These are phyloP conservation scores for Mallotus nudiflorus DNA, from an alignment of 345 rosid species.

Conservation along the genomic window DNA sequence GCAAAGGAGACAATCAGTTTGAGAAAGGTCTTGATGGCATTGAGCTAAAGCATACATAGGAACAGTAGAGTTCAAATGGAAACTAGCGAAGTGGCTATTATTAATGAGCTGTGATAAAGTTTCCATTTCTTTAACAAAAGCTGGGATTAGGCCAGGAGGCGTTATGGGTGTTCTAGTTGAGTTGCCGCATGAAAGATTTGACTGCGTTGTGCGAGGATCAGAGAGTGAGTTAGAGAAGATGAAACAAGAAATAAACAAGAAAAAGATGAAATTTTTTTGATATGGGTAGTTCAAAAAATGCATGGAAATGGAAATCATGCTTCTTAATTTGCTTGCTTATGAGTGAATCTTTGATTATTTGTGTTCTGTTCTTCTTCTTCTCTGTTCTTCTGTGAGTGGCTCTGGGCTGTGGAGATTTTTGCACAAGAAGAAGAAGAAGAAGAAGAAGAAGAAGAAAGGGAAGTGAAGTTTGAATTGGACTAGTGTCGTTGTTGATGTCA, in stretches of 20 bases:
- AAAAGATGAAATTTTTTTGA: slow-evolving; percentile 7
- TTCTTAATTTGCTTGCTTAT: no score
- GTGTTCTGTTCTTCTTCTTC: not conserved
- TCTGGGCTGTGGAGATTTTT: no score
- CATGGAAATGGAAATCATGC: not conserved
- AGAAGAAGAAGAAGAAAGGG: no score
- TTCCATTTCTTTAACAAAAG: slow-evolving; percentile 50
- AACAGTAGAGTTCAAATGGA: slow-evolving; percentile 17
- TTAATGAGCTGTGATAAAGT: slow-evolving; percentile 30
- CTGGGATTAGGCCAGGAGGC: slow-evolving; percentile 29
- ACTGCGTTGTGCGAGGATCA: slow-evolving; percentile 44
- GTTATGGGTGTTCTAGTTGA: not conserved
- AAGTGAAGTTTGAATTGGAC: no score
- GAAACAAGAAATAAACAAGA: not conserved
- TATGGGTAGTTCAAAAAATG: not conserved
- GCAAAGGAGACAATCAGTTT: slow-evolving; percentile 64
- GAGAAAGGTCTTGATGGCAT: slow-evolving; percentile 62
- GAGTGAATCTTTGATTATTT: not conserved
- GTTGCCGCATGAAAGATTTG: slow-evolving; percentile 45
- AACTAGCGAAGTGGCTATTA: slow-evolving; percentile 37
- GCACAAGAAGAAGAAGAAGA: no score
- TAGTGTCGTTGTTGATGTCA: no score
- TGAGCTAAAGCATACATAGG: slow-evolving; percentile 48
- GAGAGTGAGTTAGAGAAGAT: slow-evolving; percentile 14
- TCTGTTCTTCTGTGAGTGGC: not conserved